Evolutionary conservation across 371 early-diverging fungal genomes (phyloP).

Genomic region (Mucor saturninus): DNA sequence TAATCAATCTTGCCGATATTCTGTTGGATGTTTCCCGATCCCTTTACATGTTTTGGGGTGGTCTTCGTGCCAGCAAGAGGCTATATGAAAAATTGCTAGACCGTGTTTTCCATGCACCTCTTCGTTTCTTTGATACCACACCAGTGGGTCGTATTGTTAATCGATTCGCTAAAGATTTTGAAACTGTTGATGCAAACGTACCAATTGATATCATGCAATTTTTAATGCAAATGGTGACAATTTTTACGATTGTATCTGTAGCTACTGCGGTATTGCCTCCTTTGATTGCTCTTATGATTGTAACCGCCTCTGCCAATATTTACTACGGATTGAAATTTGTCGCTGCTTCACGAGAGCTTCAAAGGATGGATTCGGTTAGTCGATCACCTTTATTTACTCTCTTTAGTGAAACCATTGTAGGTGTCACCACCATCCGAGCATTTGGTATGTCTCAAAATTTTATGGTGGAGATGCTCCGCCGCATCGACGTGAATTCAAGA

Average conservation of each 20-base stretch:
- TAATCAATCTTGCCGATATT: slow-evolving; percentile 42
- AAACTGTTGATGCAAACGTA: slow-evolving; percentile 48
- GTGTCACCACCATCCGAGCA: slow-evolving; percentile 74
- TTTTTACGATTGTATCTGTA: slow-evolving; percentile 61
- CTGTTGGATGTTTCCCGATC: slow-evolving; percentile 32
- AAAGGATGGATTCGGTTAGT: slow-evolving; percentile 75
- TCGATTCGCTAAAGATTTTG: slow-evolving; percentile 63
- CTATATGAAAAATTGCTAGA: slow-evolving; percentile 19
- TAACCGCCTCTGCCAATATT: slow-evolving; percentile 48
- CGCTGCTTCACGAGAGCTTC: slow-evolving; percentile 69
- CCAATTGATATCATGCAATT: slow-evolving; percentile 53
- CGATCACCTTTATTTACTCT: slow-evolving; percentile 74
- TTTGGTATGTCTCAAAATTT: slow-evolving; percentile 68
- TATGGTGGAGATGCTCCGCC: slow-evolving; percentile 49
- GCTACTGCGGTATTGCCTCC: slow-evolving; percentile 58
- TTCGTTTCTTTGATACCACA: slow-evolving; percentile 48
- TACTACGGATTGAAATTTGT: slow-evolving; percentile 61
- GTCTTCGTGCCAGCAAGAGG: slow-evolving; percentile 29
- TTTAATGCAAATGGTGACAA: slow-evolving; percentile 56
- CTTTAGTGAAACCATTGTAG: slow-evolving; percentile 69
- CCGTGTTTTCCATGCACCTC: slow-evolving; percentile 32
- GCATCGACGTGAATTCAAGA: slow-evolving; percentile 65
- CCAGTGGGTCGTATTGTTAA: slow-evolving; percentile 77
- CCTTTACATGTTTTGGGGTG: slow-evolving; percentile 45
- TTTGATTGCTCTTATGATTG: slow-evolving; percentile 41